Conservation (phyloP, 805 yeast genomes). For the Ogataea nitratoaversa region DNA sequence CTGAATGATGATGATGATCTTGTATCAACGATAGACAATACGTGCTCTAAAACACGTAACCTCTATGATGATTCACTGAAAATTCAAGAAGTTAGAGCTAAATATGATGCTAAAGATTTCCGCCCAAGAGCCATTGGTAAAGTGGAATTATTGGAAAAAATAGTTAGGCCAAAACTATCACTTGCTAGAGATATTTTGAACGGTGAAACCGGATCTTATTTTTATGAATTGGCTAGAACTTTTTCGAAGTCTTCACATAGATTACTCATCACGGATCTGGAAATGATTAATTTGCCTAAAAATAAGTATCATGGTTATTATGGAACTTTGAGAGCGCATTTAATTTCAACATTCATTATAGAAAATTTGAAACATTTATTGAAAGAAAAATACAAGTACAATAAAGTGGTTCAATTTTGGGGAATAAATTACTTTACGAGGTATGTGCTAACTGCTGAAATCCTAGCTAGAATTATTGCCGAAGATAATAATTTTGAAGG, state of each 20-base stretch:
- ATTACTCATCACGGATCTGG: conserved; percentile 42
- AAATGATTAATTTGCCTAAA: conserved; percentile 44
- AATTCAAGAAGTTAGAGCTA: conserved; percentile 10
- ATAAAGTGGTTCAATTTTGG: conserved; percentile 57
- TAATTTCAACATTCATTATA: conserved; percentile 42
- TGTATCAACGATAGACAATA: background rate
- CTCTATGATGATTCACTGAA: conserved; percentile 15
- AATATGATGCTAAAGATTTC: conserved; percentile 15
- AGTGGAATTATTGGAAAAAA: conserved; percentile 4
- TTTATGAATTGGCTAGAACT: conserved; percentile 46
- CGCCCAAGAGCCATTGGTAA: conserved; percentile 11
- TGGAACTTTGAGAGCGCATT: conserved; percentile 54
- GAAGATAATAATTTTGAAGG: conserved; percentile 37
- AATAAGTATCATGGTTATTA: conserved; percentile 53
- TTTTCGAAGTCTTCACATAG: conserved; percentile 36
- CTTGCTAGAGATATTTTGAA: conserved; percentile 23
- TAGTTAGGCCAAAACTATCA: conserved; percentile 6
- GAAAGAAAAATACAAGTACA: conserved; percentile 23
- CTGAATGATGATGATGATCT: background rate
- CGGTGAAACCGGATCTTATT: conserved; percentile 43
- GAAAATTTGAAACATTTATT: conserved; percentile 31
- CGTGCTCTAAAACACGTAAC: conserved; percentile 2
- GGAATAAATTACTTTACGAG: conserved; percentile 50
- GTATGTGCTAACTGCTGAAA: conserved; percentile 61
- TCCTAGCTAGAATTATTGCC: conserved; percentile 47